Base-by-base conservation (phyloP, 2,329 filamentous ascomycete species). In the Apiospora aurea region DNA sequence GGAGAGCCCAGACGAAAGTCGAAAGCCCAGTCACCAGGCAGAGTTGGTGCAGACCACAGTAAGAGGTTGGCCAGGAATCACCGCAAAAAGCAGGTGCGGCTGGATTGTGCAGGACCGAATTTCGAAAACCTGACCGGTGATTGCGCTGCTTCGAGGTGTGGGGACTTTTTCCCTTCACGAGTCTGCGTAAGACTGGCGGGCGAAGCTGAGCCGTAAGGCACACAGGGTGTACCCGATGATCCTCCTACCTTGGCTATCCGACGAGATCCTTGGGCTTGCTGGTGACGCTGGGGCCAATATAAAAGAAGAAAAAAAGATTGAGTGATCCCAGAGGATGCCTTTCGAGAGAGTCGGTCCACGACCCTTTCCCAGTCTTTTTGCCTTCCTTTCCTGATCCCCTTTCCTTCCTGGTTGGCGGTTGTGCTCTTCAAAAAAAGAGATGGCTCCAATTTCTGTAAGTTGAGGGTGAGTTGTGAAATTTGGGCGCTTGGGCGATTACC, bases 401-500 rank as follows among this genome's bases (percentile, higher is more conserved):
- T 67, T 26, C 26, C 47, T 47, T 41, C 16, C 44, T 57, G 18
- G 16, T 29, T 64, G 69, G 69, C 71, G 69, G 69, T 72, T 72
- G 70, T 72, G 71, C 71, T 75, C 70, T 64, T 41, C 11, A 41
- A 41, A 29, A 29, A 29, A 11, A 64, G 57, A 64, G 53, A 38
- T 64, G 57, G n/a, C 57, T 64, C 57, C 57, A 64, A 41, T 41
- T 41, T 64, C 57, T 64, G 64, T 61, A 71, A 74, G 64, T 44
- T 67, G 66, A n/a, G 70, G 47, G 41, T 53, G 70, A 53, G 71
- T 47, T 72, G 72, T 67, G 67, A 73, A 53, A 46, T 61, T 75
- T 75, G 29, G 80, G 83, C 82, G 82, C 82, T 83, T 84, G 80
- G 76, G 73, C 74, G 76, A 75, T 84, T 84, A 79, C 83, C 83